Evolutionary conservation across 768 basidiomycete species (phyloP), one percentile per base, ranked within the genome.

Genomic region (Daedaleopsis sinensis): DNA sequence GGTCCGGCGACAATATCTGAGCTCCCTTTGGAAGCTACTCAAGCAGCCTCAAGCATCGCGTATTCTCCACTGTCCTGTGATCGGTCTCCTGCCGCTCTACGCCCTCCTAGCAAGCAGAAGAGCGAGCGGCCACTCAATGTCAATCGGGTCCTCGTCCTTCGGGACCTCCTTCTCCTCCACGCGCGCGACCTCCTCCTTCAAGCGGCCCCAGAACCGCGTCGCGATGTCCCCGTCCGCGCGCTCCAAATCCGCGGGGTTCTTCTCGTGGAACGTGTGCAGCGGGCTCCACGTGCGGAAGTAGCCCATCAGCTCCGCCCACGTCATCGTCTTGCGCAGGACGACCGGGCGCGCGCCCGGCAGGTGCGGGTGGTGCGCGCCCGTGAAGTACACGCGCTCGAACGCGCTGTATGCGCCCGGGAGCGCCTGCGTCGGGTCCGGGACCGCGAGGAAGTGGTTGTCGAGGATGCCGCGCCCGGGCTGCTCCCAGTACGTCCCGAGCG

Each of bases 381-480:
- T 80, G 70, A 87, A 90, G 68, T 80, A 89, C 1, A 84, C 76
- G 15, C 86, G 77, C 44, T 83, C 76, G 53, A 85, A 77, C 32
- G 80, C 73, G 35, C 68, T 70, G 54, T 84, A 78, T 1, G 70
- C 70, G 39, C 68, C 72, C 6, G 75, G 75, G 46, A 76, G 66
- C 10, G 66, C 61, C 15, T 64, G 56, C 19, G 57, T 43, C 2
- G 88, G 83, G 46, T 82, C 79, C 0, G 88, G 90, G n/a, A 94
- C 81, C 32, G 85, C 84, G 8, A 85, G 78, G 3, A 94, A 82
- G 68, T 91, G 84, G 7, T 79, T 79, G 58, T 91, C 88, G 23
- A 94, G 80, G 63, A 93, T 87, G 0, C 83, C 83, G 13, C 93
- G 81, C 16, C 93, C 93, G 0, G 93, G 93, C 35, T 88, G 85